These are phyloP conservation scores for Fusarium sarcochroum DNA, from an alignment of 2,329 filamentous ascomycete species.

Conservation along the genomic window DNA sequence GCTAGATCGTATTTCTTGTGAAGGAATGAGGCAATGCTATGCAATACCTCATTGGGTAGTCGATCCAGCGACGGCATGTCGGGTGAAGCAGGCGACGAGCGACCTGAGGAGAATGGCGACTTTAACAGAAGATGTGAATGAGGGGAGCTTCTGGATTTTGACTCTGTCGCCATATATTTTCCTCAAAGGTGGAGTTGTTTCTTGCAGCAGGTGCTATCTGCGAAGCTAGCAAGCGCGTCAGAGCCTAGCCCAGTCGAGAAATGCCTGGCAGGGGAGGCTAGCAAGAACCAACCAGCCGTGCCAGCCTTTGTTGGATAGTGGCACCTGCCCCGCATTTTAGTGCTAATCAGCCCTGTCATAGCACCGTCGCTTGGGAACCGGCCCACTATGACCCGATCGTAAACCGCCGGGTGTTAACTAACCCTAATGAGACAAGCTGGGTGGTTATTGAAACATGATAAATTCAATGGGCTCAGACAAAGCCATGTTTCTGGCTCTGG, in stretches of 20 bases:
- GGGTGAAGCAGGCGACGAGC: constrained; percentile 34
- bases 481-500: background rate
- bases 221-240: constrained; percentile 12
- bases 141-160: constrained; percentile 42
- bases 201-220: constrained; percentile 9
- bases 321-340: constrained; percentile 26
- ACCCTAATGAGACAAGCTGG: background rate
- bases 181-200: constrained; percentile 8
- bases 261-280: background rate
- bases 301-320: background rate
- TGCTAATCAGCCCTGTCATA: constrained; percentile 23
- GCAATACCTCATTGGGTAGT: constrained; percentile 49
- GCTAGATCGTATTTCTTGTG: constrained; percentile 48
- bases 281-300: constrained; percentile 23
- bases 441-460: background rate
- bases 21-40: constrained; percentile 44
- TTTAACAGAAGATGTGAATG: constrained; percentile 15
- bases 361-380: background rate
- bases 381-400: constrained; percentile 7
- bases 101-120: constrained; percentile 17
- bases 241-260: constrained; percentile 7
- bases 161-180: constrained; percentile 19
- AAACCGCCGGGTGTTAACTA: background rate
- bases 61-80: constrained; percentile 51
- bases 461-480: background rate